Evolutionary conservation across 164 flowering plant genomes (phyloP), one percentile per base, ranked within the genome.

Genomic region (Vitis cinerea): DNA sequence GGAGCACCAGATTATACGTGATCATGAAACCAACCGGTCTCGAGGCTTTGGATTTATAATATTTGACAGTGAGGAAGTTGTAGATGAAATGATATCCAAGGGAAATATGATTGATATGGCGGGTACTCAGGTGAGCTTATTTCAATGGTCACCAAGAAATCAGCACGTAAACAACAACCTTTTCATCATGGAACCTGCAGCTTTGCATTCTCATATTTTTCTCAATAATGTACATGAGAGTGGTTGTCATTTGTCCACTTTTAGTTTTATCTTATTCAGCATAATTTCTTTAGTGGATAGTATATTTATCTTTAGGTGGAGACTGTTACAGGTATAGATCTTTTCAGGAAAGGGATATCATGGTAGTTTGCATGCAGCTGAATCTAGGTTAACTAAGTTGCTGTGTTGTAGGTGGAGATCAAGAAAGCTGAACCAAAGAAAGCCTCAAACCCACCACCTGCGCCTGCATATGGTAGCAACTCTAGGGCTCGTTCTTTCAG

Each of bases 391-490:
- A 82, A 88, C 81, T 63, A 66, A 75, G 68, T 83, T 84, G 78
- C 83, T 89, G 79, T 87, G 81, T 82, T 89, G 90, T 89, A 89
- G 93, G 93, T 89, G 76, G 93, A 89, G 82, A 80, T 89, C 84
- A 89, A 87, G 90, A 89, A 85, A 80, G 93, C 93, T 77, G 93
- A 89, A 82, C 93, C 93, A 76, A 89, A 85, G 89, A 87, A 87
- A 83, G 49, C 91, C 86, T 87, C 90, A 73, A 85, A 84, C 77
- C 86, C 85, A 68, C 79, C 87, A 51, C 77, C 82, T 66, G 77
- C 65, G 66, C 77, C 87, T 75, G 73, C 87, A 59, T 83, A 77
- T 78, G 84, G 76, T 82, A 84, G 90, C 69, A 83, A 89, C 53
- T 68, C 82, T 87, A 87, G 89, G 88, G 86, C 76, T 15, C 89